Percentiles rank a stretch among this genome's conserved stretches.
Evolutionary conservation across 768 basidiomycete species (phyloP).

Genomic region (Strobilomyces dryophilus): DNA sequence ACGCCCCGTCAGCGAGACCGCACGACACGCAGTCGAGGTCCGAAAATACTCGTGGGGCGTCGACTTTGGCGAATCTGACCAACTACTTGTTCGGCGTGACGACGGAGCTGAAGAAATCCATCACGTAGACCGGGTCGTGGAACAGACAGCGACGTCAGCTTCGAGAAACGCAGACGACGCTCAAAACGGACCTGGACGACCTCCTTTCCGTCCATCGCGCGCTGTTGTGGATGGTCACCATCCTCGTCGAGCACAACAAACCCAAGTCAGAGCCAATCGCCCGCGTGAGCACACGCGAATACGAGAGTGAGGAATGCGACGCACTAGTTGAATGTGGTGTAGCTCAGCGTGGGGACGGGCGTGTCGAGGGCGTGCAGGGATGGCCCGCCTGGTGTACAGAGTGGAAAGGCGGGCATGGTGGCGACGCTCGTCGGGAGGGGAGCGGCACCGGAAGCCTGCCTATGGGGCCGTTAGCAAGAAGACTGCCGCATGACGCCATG

Average conservation of each 20-base stretch:
- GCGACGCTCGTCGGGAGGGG: slow-evolving; percentile 56
- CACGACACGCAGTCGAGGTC: too few relatives aligned
- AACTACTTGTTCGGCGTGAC: slow-evolving; percentile 62
- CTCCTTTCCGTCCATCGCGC: slow-evolving; percentile 54
- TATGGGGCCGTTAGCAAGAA: slow-evolving; percentile 12
- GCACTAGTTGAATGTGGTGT: slow-evolving; percentile 21
- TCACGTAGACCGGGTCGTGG: slow-evolving; percentile 51
- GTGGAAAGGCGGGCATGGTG: slow-evolving; percentile 58
- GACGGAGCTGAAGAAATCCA: slow-evolving; percentile 55
- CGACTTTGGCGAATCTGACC: slow-evolving; percentile 58
- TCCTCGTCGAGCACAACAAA: slow-evolving; percentile 34
- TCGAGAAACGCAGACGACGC: not conserved
- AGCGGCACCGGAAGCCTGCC: slow-evolving; percentile 66
- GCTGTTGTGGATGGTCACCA: slow-evolving; percentile 59
- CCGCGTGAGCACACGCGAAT: not conserved
- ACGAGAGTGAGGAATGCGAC: not conserved
- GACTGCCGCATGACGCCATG: not conserved
- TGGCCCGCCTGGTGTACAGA: slow-evolving; percentile 16
- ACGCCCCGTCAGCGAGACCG: not conserved
- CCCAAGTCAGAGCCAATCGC: slow-evolving; percentile 11
- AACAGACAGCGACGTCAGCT: not conserved
- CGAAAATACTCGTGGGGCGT: slow-evolving; percentile 44
- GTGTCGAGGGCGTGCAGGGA: slow-evolving; percentile 4
- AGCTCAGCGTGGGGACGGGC: slow-evolving; percentile 17
- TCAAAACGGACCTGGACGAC: slow-evolving; percentile 48